A percentile compares a stretch with the other conserved stretches of the same genome.
Evolutionary conservation across 2,329 filamentous ascomycete species (phyloP).

Genomic region (Hymenoscyphus linearis): DNA sequence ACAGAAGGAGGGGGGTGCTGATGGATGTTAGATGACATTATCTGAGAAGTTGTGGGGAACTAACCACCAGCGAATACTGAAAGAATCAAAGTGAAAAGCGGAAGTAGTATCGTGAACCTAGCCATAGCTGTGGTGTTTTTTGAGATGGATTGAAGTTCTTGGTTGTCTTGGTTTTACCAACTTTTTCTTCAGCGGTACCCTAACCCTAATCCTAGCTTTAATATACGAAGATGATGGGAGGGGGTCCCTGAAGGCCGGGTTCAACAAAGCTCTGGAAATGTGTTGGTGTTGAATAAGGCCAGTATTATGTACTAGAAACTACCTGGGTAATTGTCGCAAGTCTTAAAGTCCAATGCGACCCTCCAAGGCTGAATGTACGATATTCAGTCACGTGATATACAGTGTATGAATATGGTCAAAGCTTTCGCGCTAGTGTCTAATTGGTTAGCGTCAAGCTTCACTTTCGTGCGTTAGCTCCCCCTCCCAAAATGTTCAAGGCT

Average conservation of each 20-base stretch:
- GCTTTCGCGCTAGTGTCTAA: background rate
- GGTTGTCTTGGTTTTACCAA: background rate
- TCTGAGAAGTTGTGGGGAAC: constrained; percentile 6
- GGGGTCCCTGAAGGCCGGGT: background rate
- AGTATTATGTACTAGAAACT: no score
- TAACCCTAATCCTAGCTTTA: background rate
- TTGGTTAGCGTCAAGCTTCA: background rate
- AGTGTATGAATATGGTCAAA: background rate
- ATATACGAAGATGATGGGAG: background rate
- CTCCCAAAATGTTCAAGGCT: constrained; percentile 18
- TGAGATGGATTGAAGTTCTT: background rate
- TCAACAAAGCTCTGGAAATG: background rate
- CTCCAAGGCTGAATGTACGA: no score
- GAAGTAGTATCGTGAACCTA: constrained; percentile 18
- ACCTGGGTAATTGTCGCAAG: background rate
- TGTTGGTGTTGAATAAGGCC: background rate
- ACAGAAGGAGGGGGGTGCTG: constrained; percentile 60
- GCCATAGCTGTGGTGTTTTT: constrained; percentile 13
- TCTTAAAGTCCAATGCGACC: background rate
- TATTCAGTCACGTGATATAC: no score
- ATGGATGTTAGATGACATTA: constrained; percentile 21
- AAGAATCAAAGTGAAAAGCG: constrained; percentile 24
- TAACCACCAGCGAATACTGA: constrained; percentile 26
- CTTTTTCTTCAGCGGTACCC: background rate
- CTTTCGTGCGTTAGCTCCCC: background rate